Base-by-base conservation (phyloP, 495 filamentous ascomycete species). In the Penicillium maclennaniae region DNA sequence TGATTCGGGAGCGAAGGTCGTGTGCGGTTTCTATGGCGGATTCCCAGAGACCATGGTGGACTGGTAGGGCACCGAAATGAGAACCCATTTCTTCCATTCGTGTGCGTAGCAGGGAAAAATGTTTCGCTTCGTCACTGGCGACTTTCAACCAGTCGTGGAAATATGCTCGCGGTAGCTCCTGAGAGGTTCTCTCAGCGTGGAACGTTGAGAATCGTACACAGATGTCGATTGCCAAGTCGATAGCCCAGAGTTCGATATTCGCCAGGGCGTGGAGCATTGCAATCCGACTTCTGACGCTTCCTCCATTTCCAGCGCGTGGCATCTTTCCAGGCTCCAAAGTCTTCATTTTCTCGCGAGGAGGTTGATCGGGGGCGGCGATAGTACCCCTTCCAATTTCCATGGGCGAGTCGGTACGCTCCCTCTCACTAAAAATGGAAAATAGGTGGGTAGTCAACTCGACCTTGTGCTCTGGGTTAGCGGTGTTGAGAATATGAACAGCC, bases 61-160 rank as follows among this genome's bases (percentile, higher is more conserved):
- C 77, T 0, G 77, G 75, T 1, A 80, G 58, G 1, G 76, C 75
- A 7, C 77, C 77, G 34, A 79, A 80, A 34, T 68, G 58, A 16
- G 74, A 74, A 1, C 76, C 77, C 55, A 80, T 41, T 48, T 80
- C 75, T 49, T 80, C 77, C 15, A 80, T 57, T 20, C 77, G 62
- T 0, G 76, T 63, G 10, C 77, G 75, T 1, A 80, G 70, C 1
- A 80, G 58, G 1, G 77, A 79, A 42, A 80, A 80, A 47, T 80
- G 77, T 36, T 80, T 80, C 6, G 77, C 76, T 52, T 80, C 77
- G 37, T 80, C 77, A 28, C 67, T 77, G 4, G 77, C 77, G 1
- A 80, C 77, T 51, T 80, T 80, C 19, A 80, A 55, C 77, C 77
- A 80, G 53, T 80, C 77, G 45, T 78, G 73, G 56, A 76, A 80